Base-by-base conservation (phyloP, 495 filamentous ascomycete genomes). In the Penicillium goetzii region DNA sequence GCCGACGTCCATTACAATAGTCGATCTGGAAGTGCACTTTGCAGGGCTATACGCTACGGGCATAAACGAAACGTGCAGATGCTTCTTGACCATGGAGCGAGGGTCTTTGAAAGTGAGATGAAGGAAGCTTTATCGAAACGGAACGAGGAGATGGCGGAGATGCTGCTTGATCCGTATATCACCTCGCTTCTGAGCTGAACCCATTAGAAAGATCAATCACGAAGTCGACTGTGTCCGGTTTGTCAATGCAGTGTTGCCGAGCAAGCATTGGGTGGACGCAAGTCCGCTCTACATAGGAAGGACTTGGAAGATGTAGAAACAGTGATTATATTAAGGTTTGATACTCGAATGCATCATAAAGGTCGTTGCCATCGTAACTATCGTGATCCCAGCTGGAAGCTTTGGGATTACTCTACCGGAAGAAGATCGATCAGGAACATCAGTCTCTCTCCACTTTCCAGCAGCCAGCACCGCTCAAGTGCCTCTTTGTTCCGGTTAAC, bases 381-480 rank as follows among this genome's bases (percentile, higher is more conserved):
- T 63, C 63, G 32, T 60, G 0, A 43, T 9, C 9, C 17, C 53
- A 33, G 33, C 19, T 3, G 9, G 7, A 21, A 32, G 34, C 55
- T 30, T 58, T n/a, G 34, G 26, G 0, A 26, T 26, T 12, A 60
- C 8, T 17, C 12, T 43, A 17, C 38, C 4, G 60, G 61, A 17
- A 73, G 33, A 52, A 68, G 50, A 11, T 80, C 62, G 30, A 80
- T 56, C 58, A 82, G 56, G 49, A 75, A 78, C 26, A 65, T 63
- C 63, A 83, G 66, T 43, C 80, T 64, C 41, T 80, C 67, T 33
- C 71, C 74, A 69, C 80, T 83, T 54, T 83, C 80, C 19, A 70
- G 14, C 59, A 83, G 59, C 70, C 76, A 81, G 19, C 28, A 56
- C 70, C 67, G 77, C 59, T 80, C 80, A 11, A 75, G 53, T 49